A percentile compares a stretch with the other conserved stretches of the same genome.
These are phyloP conservation scores for Neobulgaria alba DNA, from an alignment of 2,329 filamentous ascomycete genomes.

Conservation along the genomic window DNA sequence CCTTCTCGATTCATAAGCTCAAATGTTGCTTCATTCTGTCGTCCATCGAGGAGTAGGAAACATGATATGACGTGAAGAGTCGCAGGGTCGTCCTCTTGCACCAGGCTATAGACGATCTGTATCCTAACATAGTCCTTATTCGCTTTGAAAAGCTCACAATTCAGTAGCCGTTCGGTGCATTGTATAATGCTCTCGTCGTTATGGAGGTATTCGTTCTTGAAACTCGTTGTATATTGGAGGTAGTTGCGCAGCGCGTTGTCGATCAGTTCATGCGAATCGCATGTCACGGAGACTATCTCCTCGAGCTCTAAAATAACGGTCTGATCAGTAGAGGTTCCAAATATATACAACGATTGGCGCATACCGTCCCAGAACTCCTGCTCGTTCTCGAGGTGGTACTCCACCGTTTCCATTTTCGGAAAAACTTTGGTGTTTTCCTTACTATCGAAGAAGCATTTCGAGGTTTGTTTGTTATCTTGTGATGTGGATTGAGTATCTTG, in stretches of 20 bases:
- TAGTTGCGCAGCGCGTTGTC: slow-evolving; percentile 82
- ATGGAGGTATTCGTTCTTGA: slow-evolving; percentile 66
- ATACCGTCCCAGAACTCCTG: slow-evolving; percentile 85
- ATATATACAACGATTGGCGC: slow-evolving; percentile 5
- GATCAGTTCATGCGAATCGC: slow-evolving; percentile 55
- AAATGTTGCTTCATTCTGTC: slow-evolving; percentile 67
- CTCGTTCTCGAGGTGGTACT: slow-evolving; percentile 67
- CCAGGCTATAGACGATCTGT: slow-evolving; percentile 84
- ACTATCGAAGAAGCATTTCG: slow-evolving; percentile 25
- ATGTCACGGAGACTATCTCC: slow-evolving; percentile 51
- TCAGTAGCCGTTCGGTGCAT: slow-evolving; percentile 72
- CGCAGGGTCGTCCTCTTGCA: slow-evolving; percentile 78
- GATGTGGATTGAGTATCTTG: too few species aligned
- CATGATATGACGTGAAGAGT: slow-evolving; percentile 76
- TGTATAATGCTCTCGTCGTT: slow-evolving; percentile 71
- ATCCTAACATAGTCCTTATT: slow-evolving; percentile 82
- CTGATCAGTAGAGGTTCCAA: slow-evolving; percentile 7
- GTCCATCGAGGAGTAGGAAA: slow-evolving; percentile 81
- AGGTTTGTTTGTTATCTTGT: too few species aligned
- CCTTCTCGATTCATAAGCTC: slow-evolving; percentile 81
- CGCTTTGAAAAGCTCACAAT: slow-evolving; percentile 62
- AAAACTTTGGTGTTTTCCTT: slow-evolving; percentile 1
- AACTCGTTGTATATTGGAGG: slow-evolving; percentile 67
- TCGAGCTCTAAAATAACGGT: slow-evolving; percentile 49
- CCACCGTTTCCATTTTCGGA: slow-evolving; percentile 44